These are phyloP conservation scores for Peribolospora kevripleyi DNA, from an alignment of 768 basidiomycete species.

Conservation along the genomic window DNA sequence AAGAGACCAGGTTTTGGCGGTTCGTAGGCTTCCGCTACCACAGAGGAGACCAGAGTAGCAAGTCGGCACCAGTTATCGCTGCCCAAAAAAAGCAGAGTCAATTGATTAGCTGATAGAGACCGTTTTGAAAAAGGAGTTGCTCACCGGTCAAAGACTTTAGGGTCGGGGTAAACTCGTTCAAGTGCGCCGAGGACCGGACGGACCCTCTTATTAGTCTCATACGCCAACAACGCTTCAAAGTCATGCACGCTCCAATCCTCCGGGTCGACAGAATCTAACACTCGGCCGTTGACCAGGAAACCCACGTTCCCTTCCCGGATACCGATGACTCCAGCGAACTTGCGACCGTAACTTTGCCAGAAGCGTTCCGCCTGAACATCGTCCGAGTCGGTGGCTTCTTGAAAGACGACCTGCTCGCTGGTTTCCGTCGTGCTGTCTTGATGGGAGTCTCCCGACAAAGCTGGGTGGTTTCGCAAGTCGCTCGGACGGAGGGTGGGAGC, in stretches of 20 bases:
- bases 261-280: constrained; percentile 20
- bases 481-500: no score
- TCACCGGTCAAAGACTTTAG: constrained; percentile 25
- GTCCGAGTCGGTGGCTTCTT: no score
- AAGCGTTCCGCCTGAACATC: constrained; percentile 11
- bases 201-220: constrained; percentile 48
- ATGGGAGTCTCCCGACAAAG: no score
- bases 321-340: constrained; percentile 25
- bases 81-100: not conserved
- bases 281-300: constrained; percentile 60
- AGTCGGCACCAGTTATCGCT: constrained; percentile 29
- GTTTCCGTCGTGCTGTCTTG: no score
- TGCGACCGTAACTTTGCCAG: constrained; percentile 23
- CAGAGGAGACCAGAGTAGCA: constrained; percentile 40
- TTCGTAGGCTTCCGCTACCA: constrained; percentile 41
- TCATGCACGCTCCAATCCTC: not conserved
- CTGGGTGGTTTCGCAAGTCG: no score
- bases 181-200: constrained; percentile 45
- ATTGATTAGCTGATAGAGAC: not conserved
- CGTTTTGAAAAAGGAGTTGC: constrained; percentile 8
- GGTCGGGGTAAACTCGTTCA: constrained; percentile 26
- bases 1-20: not conserved
- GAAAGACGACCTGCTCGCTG: no score
- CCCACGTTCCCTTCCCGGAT: constrained; percentile 37
- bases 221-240: constrained; percentile 41